These are phyloP conservation scores for Podospora fimiseda DNA, from an alignment of 495 filamentous ascomycete species.

Conservation along the genomic window DNA sequence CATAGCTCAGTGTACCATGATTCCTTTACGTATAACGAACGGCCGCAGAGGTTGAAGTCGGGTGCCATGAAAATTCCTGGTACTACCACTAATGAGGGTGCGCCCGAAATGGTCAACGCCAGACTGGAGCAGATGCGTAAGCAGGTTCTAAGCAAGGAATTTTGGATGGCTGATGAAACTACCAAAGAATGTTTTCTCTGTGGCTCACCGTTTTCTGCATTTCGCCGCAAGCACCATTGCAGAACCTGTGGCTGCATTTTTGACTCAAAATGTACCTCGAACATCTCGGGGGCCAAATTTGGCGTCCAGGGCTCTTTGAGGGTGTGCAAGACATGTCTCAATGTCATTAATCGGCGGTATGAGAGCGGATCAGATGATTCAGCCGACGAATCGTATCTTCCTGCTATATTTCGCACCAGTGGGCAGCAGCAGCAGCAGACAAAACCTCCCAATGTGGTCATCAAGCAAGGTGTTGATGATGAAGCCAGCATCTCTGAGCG, in stretches of 20 bases:
- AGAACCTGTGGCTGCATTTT: constrained; percentile 94
- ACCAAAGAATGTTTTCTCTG: constrained; percentile 97
- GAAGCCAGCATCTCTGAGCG: constrained; percentile 37
- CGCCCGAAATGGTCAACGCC: constrained; percentile 53
- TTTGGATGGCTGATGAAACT: constrained; percentile 99
- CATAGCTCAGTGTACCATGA: constrained; percentile 49
- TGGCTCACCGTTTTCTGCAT: constrained; percentile 82
- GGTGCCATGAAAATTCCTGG: constrained; percentile 46
- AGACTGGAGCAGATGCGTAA: constrained; percentile 65
- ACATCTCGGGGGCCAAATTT: constrained; percentile 78
- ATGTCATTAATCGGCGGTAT: constrained; percentile 82
- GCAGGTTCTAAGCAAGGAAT: constrained; percentile 83
- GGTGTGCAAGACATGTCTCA: constrained; percentile 92
- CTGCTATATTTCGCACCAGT: constrained; percentile 48
- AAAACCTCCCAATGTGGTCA: constrained; percentile 17
- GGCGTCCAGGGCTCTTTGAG: constrained; percentile 80
- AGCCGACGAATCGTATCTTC: constrained; percentile 58
- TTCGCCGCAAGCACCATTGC: constrained; percentile 94
- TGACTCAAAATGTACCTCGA: constrained; percentile 89
- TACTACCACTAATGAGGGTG: constrained; percentile 49
- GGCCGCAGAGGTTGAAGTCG: constrained; percentile 37
- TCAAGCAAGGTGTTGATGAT: constrained; percentile 27
- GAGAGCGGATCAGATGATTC: constrained; percentile 82
- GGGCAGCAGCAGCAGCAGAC: too few relatives aligned
- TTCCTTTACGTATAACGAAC: constrained; percentile 40